Evolutionary conservation across 1,139 yeast species (phyloP).

Genomic region (Debaryomycetaceae sp.): DNA sequence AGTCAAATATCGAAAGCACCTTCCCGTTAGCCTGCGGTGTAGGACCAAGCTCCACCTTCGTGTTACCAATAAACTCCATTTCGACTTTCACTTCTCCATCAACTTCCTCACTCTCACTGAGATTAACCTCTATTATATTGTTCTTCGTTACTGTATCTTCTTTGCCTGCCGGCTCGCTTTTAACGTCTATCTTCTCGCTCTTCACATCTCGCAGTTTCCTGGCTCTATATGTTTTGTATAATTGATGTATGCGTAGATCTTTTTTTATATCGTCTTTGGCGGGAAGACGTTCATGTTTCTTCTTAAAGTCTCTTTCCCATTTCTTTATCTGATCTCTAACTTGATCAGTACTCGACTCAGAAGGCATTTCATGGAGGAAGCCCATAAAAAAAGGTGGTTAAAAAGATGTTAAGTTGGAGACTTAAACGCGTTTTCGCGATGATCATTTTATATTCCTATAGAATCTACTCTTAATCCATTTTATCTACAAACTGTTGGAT

Average conservation of each 20-base stretch:
- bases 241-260: constrained; percentile 36
- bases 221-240: constrained; percentile 44
- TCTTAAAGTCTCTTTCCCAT: constrained; percentile 58
- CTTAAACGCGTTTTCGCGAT: not conserved
- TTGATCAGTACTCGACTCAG: constrained; percentile 6
- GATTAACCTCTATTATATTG: constrained; percentile 8
- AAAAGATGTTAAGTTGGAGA: not conserved
- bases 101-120: constrained; percentile 4
- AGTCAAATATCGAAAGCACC: constrained; percentile 64
- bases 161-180: not conserved
- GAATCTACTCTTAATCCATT: constrained; percentile 3
- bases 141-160: constrained; percentile 4
- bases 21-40: constrained; percentile 75
- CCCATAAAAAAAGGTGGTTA: not conserved
- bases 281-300: constrained; percentile 47
- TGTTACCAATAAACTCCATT: not conserved
- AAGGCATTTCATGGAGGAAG: constrained; percentile 2
- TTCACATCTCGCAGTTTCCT: constrained; percentile 15
- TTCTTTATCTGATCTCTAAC: constrained; percentile 49
- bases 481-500: constrained; percentile 10
- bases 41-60: constrained; percentile 55
- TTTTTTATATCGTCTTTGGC: constrained; percentile 51
- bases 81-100: constrained; percentile 3
- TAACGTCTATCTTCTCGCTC: not conserved
- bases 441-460: not conserved